A percentile compares a stretch with the other conserved stretches of the same genome.
Evolutionary conservation across 148 eudicot genomes (phyloP).

Genomic region (Rhododendron mucronatum): DNA sequence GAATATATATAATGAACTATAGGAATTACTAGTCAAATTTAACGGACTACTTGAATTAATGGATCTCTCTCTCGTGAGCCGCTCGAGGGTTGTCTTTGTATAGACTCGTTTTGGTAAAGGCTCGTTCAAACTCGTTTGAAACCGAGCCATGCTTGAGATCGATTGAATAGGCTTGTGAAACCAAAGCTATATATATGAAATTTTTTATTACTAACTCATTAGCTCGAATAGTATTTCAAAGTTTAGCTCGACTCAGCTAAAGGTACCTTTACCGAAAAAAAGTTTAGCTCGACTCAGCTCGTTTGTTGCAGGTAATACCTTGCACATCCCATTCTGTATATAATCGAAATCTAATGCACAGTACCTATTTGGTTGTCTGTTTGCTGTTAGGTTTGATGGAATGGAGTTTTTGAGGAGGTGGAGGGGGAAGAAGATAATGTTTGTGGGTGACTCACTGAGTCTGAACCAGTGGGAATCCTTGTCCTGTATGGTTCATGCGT

Average conservation of each 20-base stretch:
- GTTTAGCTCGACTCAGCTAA: neutral
- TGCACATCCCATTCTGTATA: neutral
- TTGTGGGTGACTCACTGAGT: constrained; percentile 98
- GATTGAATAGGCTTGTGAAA: no score
- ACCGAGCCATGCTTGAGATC: no score
- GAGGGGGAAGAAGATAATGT: constrained; percentile 91
- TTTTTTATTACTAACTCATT: neutral
- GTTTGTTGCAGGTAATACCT: neutral
- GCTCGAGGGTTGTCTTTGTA: no score
- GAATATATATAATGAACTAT: no score
- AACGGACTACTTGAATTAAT: no score
- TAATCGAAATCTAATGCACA: neutral
- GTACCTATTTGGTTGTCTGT: neutral
- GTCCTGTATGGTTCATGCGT: constrained; percentile 71
- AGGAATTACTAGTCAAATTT: no score
- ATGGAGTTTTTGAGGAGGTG: constrained; percentile 48
- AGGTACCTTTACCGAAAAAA: neutral
- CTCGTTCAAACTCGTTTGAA: no score
- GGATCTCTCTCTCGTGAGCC: no score
- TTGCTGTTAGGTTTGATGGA: constrained; percentile 61
- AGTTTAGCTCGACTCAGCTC: neutral
- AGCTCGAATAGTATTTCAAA: neutral
- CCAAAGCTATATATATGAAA: neutral
- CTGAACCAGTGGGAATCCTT: constrained; percentile 82
- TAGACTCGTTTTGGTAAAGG: no score